Evolutionary conservation across 371 early-diverging fungal genomes (phyloP), one percentile per base, ranked within the genome.

Genomic region (Mortierella sp.): DNA sequence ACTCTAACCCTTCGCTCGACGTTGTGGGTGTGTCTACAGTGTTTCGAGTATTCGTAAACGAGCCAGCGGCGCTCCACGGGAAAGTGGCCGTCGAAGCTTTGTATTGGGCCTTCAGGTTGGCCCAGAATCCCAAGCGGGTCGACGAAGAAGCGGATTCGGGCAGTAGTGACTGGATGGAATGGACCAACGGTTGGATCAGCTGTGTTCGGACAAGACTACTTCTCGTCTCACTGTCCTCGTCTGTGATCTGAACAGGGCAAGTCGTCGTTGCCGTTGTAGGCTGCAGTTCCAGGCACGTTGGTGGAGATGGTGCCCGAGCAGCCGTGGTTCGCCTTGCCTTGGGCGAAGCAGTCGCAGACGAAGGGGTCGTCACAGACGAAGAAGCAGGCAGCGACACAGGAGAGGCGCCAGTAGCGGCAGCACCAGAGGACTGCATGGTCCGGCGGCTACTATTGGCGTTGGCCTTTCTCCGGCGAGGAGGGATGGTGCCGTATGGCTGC

Each of bases 401-500:
- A 37, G 5, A 3, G 37, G 37, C 37, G 9, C 9, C 37, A 37
- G 5, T 9, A 3, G 5, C 37, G 9, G 37, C 37, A 37, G 5
- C 37, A 37, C 5, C 37, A 37, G 37, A 9, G 37, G 37, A 37
- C 37, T 5, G 3, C 9, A 37, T 5, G 3, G 9, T 9, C 37
- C 37, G 3, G 9, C 37, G 37, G 9, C 9, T 37, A 9, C 5
- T 37, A 9, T 9, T 37, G 37, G 37, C 37, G 37, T 9, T 9
- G 9, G 37, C 68, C 52, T 82, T 81, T 26, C 72, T 52, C 37
- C 37, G 37, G 52, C 84, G 63, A 12, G 87, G 86, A 15, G 87
- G 87, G 66, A 87, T 87, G 19, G 84, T 83, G 16, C 87, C 89
- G 65, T 89, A 87, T 1, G 88, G 88, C 62, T 89, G 83, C 9